A percentile compares a stretch with the other conserved stretches of the same genome.
Conservation (phyloP, 2,329 filamentous ascomycete genomes). For the Claviceps purpurea region DNA sequence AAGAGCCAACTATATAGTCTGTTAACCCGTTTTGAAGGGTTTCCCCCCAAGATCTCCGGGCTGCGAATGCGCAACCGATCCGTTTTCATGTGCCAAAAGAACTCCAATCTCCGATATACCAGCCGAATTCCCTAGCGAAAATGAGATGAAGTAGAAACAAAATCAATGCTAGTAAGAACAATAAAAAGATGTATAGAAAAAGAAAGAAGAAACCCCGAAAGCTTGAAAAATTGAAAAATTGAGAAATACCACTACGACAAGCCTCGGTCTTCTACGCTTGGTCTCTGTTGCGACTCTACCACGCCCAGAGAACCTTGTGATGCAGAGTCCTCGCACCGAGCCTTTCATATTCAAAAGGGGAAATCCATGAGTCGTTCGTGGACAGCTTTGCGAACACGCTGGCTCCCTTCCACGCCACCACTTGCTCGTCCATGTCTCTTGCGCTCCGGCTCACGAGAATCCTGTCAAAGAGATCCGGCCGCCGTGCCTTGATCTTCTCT, state of each 20-base stretch:
- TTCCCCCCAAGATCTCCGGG: neutral
- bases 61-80: neutral
- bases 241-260: neutral
- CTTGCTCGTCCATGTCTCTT: slow-evolving; percentile 88
- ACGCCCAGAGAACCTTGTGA: slow-evolving; percentile 61
- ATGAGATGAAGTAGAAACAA: neutral
- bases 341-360: slow-evolving; percentile 73
- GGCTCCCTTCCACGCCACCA: slow-evolving; percentile 96
- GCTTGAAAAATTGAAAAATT: too few relatives aligned
- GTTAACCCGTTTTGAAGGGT: neutral
- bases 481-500: slow-evolving; percentile 57
- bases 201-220: too few relatives aligned
- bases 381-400: slow-evolving; percentile 88
- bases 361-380: slow-evolving; percentile 94
- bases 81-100: neutral
- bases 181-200: neutral
- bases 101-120: neutral
- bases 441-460: slow-evolving; percentile 59
- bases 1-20: too few relatives aligned
- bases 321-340: slow-evolving; percentile 70
- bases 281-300: slow-evolving; percentile 21
- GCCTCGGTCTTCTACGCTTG: neutral
- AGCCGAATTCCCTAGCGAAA: neutral
- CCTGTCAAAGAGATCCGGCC: slow-evolving; percentile 45
- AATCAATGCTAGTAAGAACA: neutral